phyloP scores from a whole-genome alignment of 257 asterid species.

The Gentiana macrophylla region DNA sequence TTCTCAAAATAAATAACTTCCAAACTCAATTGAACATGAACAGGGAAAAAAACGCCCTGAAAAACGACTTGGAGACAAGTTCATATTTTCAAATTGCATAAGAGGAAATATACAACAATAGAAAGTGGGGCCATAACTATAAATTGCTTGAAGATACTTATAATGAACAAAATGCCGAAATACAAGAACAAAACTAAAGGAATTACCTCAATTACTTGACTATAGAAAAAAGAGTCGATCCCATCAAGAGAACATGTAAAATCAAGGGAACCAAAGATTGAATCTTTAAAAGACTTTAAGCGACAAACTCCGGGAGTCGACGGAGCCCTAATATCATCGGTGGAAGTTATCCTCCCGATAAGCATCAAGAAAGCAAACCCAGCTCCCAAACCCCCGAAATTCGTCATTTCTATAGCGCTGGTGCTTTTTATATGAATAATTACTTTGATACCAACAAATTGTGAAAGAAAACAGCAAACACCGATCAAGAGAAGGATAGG shows the following conservation, averaged over 20 bases:
- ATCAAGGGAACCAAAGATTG: constrained; percentile 33
- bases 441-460: too few relatives aligned
- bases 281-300: constrained; percentile 43
- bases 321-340: constrained; percentile 35
- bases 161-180: too few relatives aligned
- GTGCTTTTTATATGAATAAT: not conserved
- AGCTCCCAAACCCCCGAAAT: constrained; percentile 20
- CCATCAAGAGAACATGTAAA: constrained; percentile 33
- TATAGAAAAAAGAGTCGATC: constrained; percentile 24
- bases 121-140: not conserved
- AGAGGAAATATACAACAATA: not conserved
- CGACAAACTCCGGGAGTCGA: constrained; percentile 36
- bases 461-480: not conserved
- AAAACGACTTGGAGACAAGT: not conserved
- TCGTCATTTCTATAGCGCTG: constrained; percentile 27
- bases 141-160: not conserved
- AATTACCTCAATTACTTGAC: constrained; percentile 63
- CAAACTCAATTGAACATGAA: too few relatives aligned
- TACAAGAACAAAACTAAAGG: too few relatives aligned
- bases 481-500: not conserved
- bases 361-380: constrained; percentile 39
- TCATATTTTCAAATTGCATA: too few relatives aligned
- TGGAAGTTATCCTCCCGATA: constrained; percentile 32
- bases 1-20: not conserved
- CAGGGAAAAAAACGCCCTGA: not conserved